Evolutionary conservation across 2,329 filamentous ascomycete species (phyloP), one percentile per base, ranked within the genome.

Genomic region (Trichoderma sp.): DNA sequence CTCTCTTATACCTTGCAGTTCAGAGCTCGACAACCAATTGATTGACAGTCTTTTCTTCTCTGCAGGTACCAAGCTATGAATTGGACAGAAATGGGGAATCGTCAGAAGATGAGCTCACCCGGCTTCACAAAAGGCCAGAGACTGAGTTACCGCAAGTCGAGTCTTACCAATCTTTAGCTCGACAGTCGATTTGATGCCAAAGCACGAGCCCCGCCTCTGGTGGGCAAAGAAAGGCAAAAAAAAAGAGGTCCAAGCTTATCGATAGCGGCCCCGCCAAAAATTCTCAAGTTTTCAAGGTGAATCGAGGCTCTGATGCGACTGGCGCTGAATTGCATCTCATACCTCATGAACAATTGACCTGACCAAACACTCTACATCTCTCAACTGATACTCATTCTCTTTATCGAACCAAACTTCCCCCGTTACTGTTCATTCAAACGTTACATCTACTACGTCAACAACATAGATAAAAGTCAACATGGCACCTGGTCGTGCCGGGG

Each of bases 401-500:
- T n/a, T 19, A 34, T 39, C 19, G n/a, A 15, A 15, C 7, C 17
- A 15, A 51, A 24, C 21, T 5, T 5, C n/a, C 5, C 7, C 17
- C 9, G 7, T 6, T 10, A 34, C 5, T 24, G 19, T 10, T n/a
- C n/a, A 28, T 26, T 5, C 26, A 44, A 14, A 26, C 3, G 9
- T 19, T 15, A 15, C 17, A 21, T 54, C 19, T n/a, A 34, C 17
- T 4, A 47, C 34, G 12, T 5, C 34, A 39, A 39, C 34, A 24
- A 24, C 21, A 24, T 24, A 39, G 12, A 39, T 1, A 39, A 47
- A 21, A 59, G 9, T 39, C 54, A 58, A 39, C 24, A 81, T 81
- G 79, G 79, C 79, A 67, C 79, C 79, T 10, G 9, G 30, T 34
- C 74, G 78, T 70, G 76, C 78, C 56, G 74, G 72, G 44, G 70